Percentiles rank a stretch among this genome's conserved stretches.
These are phyloP conservation scores for Arabidopsis arenosa DNA, from an alignment of 345 rosid genomes.

Conservation along the genomic window DNA sequence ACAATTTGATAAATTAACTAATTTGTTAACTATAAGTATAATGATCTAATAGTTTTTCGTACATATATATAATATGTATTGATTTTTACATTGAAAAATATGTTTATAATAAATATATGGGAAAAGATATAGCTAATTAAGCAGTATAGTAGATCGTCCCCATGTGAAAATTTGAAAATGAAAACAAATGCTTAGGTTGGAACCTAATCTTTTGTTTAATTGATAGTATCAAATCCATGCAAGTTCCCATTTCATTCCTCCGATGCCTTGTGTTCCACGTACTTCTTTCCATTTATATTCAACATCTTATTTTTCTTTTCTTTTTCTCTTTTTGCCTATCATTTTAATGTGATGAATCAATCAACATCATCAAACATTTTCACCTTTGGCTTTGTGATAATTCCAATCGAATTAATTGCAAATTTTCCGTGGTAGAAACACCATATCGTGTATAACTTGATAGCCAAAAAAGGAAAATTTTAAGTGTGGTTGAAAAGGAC, in stretches of 20 bases:
- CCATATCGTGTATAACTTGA: constrained; percentile 34
- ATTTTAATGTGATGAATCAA: constrained; percentile 19
- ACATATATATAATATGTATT: neutral
- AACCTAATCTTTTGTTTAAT: constrained; percentile 46
- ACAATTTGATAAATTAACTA: neutral
- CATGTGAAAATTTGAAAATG: constrained; percentile 38
- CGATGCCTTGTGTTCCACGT: constrained; percentile 39
- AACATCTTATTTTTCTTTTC: neutral
- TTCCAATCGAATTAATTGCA: constrained; percentile 19
- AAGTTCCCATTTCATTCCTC: constrained; percentile 25
- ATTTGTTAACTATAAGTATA: neutral
- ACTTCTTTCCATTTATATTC: constrained; percentile 39
- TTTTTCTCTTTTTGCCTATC: neutral
- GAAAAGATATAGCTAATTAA: neutral
- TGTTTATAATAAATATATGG: neutral
- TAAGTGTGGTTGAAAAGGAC: constrained; percentile 19
- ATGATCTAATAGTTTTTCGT: neutral
- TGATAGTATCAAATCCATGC: constrained; percentile 44
- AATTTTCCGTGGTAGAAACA: constrained; percentile 33
- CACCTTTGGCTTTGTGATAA: constrained; percentile 27
- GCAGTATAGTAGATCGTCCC: constrained; percentile 16
- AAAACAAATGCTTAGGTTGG: constrained; percentile 41
- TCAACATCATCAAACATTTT: constrained; percentile 26
- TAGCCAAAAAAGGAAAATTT: constrained; percentile 19
- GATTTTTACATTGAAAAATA: neutral